Conservation (phyloP, 768 basidiomycete genomes). For the Vararia minispora region DNA sequence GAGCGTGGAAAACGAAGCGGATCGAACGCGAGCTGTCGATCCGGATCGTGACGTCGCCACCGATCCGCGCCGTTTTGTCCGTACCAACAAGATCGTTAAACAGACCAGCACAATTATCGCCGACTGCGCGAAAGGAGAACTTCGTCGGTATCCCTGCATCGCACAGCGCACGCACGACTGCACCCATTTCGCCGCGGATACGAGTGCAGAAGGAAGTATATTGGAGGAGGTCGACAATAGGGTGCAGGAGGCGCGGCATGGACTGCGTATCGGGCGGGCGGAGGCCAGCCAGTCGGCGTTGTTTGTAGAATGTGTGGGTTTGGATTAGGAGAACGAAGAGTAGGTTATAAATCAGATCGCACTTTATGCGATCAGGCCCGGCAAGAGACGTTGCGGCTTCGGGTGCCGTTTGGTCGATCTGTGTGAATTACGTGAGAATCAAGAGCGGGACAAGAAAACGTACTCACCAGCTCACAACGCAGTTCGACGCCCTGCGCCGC, state of each 20-base stretch:
- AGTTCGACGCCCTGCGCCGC: slow-evolving; percentile 63
- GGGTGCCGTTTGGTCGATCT: no score
- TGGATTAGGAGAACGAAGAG: slow-evolving; percentile 57
- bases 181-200: slow-evolving; percentile 45
- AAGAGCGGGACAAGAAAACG: no score
- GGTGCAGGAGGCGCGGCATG: slow-evolving; percentile 40
- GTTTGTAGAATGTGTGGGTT: slow-evolving; percentile 37
- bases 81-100: slow-evolving; percentile 36
- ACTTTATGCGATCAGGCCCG: slow-evolving; percentile 21
- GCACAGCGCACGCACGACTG: slow-evolving; percentile 35
- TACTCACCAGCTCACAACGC: slow-evolving; percentile 59
- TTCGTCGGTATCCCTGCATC: slow-evolving; percentile 43
- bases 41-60: slow-evolving; percentile 64
- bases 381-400: no score
- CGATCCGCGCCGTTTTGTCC: slow-evolving; percentile 32
- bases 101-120: slow-evolving; percentile 53
- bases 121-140: slow-evolving; percentile 51
- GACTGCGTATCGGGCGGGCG: slow-evolving; percentile 13
- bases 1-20: slow-evolving; percentile 66
- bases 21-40: slow-evolving; percentile 68
- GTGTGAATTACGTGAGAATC: no score
- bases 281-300: slow-evolving; percentile 30
- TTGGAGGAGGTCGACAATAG: slow-evolving; percentile 69
- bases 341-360: slow-evolving; percentile 57
- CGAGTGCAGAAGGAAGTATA: slow-evolving; percentile 65